Percentiles rank a stretch among this genome's conserved stretches.
Evolutionary conservation across 352 stramenopile species (phyloP).

Genomic region (Phytophthora citrophthora): DNA sequence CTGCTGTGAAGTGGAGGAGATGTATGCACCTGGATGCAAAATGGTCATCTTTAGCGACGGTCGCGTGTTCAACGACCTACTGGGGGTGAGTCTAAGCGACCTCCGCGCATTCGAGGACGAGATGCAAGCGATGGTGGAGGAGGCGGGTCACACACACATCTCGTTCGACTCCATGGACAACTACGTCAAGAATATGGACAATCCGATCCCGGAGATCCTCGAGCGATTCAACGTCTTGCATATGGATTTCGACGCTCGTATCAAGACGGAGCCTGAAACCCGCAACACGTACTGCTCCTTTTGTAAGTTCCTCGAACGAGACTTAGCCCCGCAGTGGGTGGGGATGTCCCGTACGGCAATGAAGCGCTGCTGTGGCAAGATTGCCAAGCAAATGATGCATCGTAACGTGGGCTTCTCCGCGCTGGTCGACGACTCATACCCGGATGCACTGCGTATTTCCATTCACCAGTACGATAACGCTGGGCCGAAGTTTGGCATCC

Average conservation of each 20-base stretch:
- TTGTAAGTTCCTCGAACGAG: conserved; percentile 27
- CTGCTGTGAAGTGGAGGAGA: conserved; percentile 22
- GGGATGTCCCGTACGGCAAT: conserved; percentile 13
- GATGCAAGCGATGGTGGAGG: conserved; percentile 19
- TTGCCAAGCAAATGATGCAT: conserved; percentile 30
- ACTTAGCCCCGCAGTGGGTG: conserved; percentile 15
- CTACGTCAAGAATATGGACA: conserved; percentile 23
- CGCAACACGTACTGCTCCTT: conserved; percentile 28
- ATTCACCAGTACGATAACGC: conserved; percentile 29
- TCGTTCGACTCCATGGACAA: conserved; percentile 28
- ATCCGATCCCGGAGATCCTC: conserved; percentile 23
- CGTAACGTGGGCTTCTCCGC: conserved; percentile 28
- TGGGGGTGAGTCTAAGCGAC: conserved; percentile 16
- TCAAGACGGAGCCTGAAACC: conserved; percentile 18
- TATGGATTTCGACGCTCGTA: conserved; percentile 24
- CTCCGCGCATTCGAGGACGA: conserved; percentile 16
- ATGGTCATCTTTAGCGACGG: conserved; percentile 29
- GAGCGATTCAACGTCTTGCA: conserved; percentile 22
- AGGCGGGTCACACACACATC: conserved; percentile 23
- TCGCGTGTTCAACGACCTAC: conserved; percentile 23
- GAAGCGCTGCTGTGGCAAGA: conserved; percentile 21
- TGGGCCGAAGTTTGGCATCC: conserved; percentile 25
- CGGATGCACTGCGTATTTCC: conserved; percentile 21
- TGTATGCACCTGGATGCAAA: conserved; percentile 18
- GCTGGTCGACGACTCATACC: conserved; percentile 14